Evolutionary conservation across 2,329 filamentous ascomycete species (phyloP).

Genomic region (Ambrosiella cleistominuta): DNA sequence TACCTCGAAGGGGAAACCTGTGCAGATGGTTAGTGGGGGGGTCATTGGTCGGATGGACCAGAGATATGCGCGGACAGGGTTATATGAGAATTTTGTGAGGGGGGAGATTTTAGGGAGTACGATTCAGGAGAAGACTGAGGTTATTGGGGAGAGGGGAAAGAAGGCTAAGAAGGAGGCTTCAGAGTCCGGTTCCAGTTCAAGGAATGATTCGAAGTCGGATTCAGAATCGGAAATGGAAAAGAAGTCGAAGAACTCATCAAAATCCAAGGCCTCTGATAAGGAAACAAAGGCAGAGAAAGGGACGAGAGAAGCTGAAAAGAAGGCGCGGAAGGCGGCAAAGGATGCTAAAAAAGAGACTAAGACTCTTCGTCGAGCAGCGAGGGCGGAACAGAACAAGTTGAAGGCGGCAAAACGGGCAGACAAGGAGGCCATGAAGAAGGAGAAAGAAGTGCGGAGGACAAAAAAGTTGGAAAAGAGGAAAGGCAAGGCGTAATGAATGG

Average conservation of each 20-base stretch:
- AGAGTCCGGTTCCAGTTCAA: not conserved
- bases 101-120: slow-evolving; percentile 66
- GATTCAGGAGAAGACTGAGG: slow-evolving; percentile 20
- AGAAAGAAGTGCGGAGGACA: not conserved
- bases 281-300: slow-evolving; percentile 14
- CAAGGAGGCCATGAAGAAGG: slow-evolving; percentile 12
- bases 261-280: not conserved
- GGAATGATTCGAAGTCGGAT: not conserved
- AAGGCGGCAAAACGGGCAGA: slow-evolving; percentile 16
- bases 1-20: slow-evolving; percentile 37
- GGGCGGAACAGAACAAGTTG: slow-evolving; percentile 16
- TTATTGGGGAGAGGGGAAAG: not conserved
- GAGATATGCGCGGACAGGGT: slow-evolving; percentile 37
- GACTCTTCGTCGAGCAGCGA: slow-evolving; percentile 23
- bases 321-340: slow-evolving; percentile 18
- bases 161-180: not conserved
- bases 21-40: slow-evolving; percentile 37
- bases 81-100: slow-evolving; percentile 73
- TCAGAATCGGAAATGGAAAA: not conserved
- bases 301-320: slow-evolving; percentile 20
- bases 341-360: slow-evolving; percentile 23
- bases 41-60: slow-evolving; percentile 39
- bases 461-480: slow-evolving; percentile 17
- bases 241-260: not conserved
- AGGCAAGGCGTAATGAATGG: not conserved